Evolutionary conservation across 139 green algal species (phyloP).

Genomic region (Chlorella sp.): DNA sequence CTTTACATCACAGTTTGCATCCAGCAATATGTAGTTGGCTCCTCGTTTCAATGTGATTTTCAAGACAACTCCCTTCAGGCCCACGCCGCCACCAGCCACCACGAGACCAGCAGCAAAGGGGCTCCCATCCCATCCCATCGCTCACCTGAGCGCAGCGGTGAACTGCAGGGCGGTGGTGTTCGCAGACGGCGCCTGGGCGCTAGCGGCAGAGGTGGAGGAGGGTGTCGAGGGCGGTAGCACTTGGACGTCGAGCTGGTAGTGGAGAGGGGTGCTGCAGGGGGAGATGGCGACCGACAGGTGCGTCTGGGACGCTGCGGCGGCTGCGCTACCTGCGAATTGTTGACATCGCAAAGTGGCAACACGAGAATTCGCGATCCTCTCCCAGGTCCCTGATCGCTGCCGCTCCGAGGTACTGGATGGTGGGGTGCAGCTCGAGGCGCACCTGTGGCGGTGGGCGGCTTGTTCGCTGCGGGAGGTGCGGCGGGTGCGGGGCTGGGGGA

Average conservation of each 20-base stretch:
- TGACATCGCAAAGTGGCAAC: no score
- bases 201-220: no score
- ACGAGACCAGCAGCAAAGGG: background rate
- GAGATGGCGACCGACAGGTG: conserved; percentile 1
- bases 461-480: background rate
- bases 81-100: background rate
- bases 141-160: no score
- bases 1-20: no score
- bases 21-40: no score
- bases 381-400: background rate
- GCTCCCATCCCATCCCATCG: background rate
- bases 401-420: background rate
- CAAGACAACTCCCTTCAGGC: no score
- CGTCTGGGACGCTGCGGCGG: background rate
- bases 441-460: background rate
- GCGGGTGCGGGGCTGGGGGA: background rate
- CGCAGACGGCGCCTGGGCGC: no score
- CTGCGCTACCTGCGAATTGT: no score
- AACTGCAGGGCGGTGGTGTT: no score
- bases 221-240: background rate
- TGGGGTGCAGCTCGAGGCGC: background rate
- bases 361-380: background rate
- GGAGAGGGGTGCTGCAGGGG: background rate
- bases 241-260: conserved; percentile 4
- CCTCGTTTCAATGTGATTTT: no score